Percentiles rank a stretch among this genome's conserved stretches.
Conservation (phyloP, 345 rosid species). For the Dimocarpus longan region DNA sequence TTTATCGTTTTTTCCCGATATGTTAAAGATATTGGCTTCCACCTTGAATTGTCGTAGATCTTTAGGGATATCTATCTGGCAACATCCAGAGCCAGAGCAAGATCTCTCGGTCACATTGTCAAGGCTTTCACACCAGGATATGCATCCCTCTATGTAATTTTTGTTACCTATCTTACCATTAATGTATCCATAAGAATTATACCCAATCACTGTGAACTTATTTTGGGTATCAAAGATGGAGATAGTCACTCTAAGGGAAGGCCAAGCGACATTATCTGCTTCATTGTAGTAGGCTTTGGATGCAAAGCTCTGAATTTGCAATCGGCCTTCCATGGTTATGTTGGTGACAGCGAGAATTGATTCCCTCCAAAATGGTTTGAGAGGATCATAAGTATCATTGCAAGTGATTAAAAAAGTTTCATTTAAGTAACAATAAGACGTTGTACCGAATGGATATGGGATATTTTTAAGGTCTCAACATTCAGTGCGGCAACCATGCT, state of each 20-base stretch:
- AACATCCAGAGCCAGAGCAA: background rate
- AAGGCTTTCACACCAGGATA: background rate
- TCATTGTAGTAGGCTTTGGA: background rate
- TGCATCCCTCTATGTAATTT: background rate
- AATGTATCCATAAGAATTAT: background rate
- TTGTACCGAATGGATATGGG: too few species aligned
- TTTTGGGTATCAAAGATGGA: background rate
- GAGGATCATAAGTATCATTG: background rate
- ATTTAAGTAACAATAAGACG: too few species aligned
- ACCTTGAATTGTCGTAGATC: background rate
- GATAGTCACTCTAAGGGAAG: too few species aligned
- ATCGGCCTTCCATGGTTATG: background rate
- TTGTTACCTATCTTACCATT: background rate
- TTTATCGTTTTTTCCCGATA: background rate
- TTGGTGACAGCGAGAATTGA: background rate
- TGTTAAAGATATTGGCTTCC: background rate
- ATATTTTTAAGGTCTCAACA: too few species aligned
- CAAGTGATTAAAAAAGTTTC: too few species aligned
- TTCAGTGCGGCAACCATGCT: too few species aligned
- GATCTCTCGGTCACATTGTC: background rate
- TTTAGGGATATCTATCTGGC: background rate
- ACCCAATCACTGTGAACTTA: constrained; percentile 5
- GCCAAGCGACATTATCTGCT: fast-evolving
- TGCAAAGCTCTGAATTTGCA: background rate
- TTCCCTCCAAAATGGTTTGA: background rate